Percentiles rank a stretch among this genome's conserved stretches.
Evolutionary conservation across 2,329 filamentous ascomycete genomes (phyloP).

Genomic region (Apiospora kogelbergensis): DNA sequence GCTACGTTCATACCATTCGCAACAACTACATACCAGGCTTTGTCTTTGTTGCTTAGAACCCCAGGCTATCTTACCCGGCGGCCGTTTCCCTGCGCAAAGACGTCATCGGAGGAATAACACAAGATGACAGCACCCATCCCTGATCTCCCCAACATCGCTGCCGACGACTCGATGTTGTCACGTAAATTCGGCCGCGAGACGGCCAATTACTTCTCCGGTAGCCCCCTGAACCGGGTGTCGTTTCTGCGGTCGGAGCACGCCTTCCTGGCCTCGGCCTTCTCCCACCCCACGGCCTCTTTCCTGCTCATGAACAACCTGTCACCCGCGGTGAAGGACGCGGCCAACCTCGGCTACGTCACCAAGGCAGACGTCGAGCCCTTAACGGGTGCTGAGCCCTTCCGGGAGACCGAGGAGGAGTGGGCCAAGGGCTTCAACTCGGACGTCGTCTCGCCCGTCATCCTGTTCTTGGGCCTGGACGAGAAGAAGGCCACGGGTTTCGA

Average conservation of each 20-base stretch:
- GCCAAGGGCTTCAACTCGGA: slow-evolving; percentile 74
- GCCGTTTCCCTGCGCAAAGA: background rate
- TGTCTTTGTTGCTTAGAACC: background rate
- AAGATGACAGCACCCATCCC: slow-evolving; percentile 38
- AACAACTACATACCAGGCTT: background rate
- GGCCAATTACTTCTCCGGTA: slow-evolving; percentile 82
- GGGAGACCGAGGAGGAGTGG: slow-evolving; percentile 68
- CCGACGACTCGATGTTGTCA: slow-evolving; percentile 66
- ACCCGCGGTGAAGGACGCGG: slow-evolving; percentile 64
- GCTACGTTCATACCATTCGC: background rate
- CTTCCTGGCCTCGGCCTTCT: slow-evolving; percentile 70
- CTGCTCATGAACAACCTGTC: slow-evolving; percentile 77
- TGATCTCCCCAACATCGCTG: slow-evolving; percentile 42
- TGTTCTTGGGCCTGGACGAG: slow-evolving; percentile 87
- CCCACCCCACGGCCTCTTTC: slow-evolving; percentile 67
- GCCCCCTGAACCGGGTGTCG: slow-evolving; percentile 74
- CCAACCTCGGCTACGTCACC: slow-evolving; percentile 66
- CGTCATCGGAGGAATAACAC: background rate
- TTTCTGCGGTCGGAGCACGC: slow-evolving; percentile 70
- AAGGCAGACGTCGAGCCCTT: slow-evolving; percentile 69
- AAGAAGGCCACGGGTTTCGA: slow-evolving; percentile 46
- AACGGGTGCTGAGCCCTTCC: slow-evolving; percentile 71
- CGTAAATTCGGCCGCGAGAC: slow-evolving; percentile 77
- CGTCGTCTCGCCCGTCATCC: slow-evolving; percentile 64
- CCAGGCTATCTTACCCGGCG: background rate